Evolutionary conservation across 495 filamentous ascomycete species (phyloP), one percentile per base, ranked within the genome.

Genomic region (Aspergillus heteromorphus): DNA sequence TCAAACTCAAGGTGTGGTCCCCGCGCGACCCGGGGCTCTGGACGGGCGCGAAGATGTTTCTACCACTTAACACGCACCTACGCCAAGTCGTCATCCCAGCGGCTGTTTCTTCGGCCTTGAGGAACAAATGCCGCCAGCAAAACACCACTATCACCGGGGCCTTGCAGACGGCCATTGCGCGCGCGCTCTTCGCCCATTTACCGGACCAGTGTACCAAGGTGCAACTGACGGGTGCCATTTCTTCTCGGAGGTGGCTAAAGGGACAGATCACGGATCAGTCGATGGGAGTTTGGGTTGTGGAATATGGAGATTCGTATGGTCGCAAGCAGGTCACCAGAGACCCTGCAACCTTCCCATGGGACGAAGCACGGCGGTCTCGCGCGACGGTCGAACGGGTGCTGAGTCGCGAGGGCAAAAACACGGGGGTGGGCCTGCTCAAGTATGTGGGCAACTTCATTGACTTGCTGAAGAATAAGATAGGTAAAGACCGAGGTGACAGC

Each of bases 271-370:
- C 59, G 0, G 69, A 70, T 6, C 67, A 71, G 2, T 60, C 59
- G 0, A 73, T 78, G 54, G 74, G 74, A 20, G 70, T 73, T 13
- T 74, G 61, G 58, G 65, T 74, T 1, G 57, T 59, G 19, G 67
- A 66, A 2, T 58, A 51, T 16, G 40, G 42, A n/a, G 65, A 70
- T 17, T 36, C 31, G 10, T 62, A 62, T 29, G 13, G 38, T 2
- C 57, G 63, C 17, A 54, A 47, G 2, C 21, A 49, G 4, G 23
- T 67, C 6, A 36, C 53, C 6, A 14, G 29, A 3, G 20, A 54
- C 2, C 13, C 23, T 6, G 13, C 23, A 3, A 40, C 42, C 1
- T 65, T 73, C 51, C 66, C 67, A 1, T 79, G 76, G 76, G 40
- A 45, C 13, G 68, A 73, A 48, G 68, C 77, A 1, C 57, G 60